Evolutionary conservation across 306 rosid species (phyloP), one percentile per base, ranked within the genome.

Genomic region (Morella rubra): DNA sequence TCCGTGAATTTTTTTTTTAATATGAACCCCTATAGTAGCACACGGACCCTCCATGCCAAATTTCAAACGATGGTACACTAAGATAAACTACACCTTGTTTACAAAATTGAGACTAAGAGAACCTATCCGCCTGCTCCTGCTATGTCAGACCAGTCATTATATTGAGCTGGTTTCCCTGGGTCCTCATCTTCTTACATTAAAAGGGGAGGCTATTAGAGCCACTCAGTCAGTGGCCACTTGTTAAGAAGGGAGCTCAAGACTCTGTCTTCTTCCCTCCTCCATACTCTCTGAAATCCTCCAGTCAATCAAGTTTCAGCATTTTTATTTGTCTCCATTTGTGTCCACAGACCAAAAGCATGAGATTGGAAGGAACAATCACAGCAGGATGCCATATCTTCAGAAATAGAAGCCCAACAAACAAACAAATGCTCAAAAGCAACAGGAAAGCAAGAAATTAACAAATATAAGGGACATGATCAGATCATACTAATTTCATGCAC

Each of bases 281-380:
- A 64, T 70, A 64, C 69, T 32, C 54, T 51, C 37, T 59, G 32
- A 61, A 20, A 37, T 44, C 19, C 32, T 24, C 61, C n/a, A 49
- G 51, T 44, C 55, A 68, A 74, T 32, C 73, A 14, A 76, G 44
- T 51, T 46, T 19, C 19, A 72, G 69, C 56, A 64, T 79, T 69
- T 77, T 10, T 59, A 61, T 49, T 53, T 60, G 58, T 64, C 73
- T 70, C 42, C 51, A 59, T 73, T 66, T 58, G 72, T 6, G 6
- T 27, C 53, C 50, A 41, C 44, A 37, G 45, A 41, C 49, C 65
- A 73, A 42, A 32, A 32, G 37, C 2, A 32, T 32, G 37, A 32
- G 37, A 32, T 32, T 32, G 37, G 37, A 32, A 32, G 37, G 60
- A 54, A 54, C 32, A 18, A 1, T 53, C 37, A 73, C 76, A 79